phyloP scores from a whole-genome alignment of 2,329 filamentous ascomycete species.

The Decorospora gaudefroyi region DNA sequence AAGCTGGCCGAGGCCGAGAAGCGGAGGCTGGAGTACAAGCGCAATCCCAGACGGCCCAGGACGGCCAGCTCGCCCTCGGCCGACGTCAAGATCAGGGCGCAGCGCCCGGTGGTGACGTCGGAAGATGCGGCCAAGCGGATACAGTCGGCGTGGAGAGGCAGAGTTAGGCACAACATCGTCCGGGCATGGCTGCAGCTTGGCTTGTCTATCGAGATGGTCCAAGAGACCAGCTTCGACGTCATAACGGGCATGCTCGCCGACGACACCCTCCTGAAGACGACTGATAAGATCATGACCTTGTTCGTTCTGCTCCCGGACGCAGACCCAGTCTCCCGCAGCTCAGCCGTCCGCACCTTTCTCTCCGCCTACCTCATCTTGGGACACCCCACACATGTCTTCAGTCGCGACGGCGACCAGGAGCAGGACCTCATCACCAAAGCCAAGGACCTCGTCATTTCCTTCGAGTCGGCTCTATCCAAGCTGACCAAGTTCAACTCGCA shows the following conservation, averaged over 20 bases:
- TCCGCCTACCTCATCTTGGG: constrained; percentile 80
- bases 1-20: constrained; percentile 76
- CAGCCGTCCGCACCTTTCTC: constrained; percentile 73
- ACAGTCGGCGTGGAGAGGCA: constrained; percentile 70
- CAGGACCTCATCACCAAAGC: constrained; percentile 77
- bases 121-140: constrained; percentile 68
- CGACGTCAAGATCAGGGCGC: constrained; percentile 41
- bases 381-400: constrained; percentile 77
- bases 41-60: constrained; percentile 62
- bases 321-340: constrained; percentile 66
- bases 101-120: constrained; percentile 54
- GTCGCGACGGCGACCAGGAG: constrained; percentile 70
- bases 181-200: constrained; percentile 68
- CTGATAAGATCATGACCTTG: constrained; percentile 68
- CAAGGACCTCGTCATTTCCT: constrained; percentile 74
- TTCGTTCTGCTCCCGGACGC: constrained; percentile 64
- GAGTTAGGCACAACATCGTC: constrained; percentile 63
- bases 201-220: constrained; percentile 70
- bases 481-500: constrained; percentile 69
- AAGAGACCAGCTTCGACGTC: constrained; percentile 73
- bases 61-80: constrained; percentile 59
- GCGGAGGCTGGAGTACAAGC: constrained; percentile 62
- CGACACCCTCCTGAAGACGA: constrained; percentile 66
- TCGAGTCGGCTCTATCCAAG: constrained; percentile 72
- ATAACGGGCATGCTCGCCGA: constrained; percentile 70